Evolutionary conservation across 2,329 filamentous ascomycete species (phyloP).

Genomic region (Metarhizium album): DNA sequence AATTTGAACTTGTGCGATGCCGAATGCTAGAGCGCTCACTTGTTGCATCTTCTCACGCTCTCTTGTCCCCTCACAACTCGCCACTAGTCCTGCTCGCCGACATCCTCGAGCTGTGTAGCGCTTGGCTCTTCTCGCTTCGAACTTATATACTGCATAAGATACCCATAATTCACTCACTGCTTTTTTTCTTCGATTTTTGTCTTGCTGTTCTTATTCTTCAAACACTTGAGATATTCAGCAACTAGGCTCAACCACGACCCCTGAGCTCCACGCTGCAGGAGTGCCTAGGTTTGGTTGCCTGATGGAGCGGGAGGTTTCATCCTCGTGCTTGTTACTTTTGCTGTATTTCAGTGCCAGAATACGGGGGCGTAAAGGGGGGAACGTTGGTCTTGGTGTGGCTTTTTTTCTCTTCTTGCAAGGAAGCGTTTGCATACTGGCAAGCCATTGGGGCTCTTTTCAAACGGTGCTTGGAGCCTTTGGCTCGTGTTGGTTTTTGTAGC

Average conservation of each 20-base stretch:
- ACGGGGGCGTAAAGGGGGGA: not conserved
- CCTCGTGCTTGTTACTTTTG: not conserved
- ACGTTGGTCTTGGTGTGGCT: not conserved
- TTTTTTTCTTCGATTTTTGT: not conserved
- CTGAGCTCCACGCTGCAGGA: not conserved
- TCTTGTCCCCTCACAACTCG: not conserved
- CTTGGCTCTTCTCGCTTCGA: not conserved
- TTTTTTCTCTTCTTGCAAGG: not conserved
- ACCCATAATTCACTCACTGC: conserved; percentile 7
- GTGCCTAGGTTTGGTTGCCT: not conserved
- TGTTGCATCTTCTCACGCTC: not conserved
- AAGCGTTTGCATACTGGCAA: not conserved
- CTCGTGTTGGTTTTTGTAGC: not conserved
- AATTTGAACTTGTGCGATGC: not conserved
- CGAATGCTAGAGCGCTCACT: conserved; percentile 1
- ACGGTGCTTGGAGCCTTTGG: not conserved
- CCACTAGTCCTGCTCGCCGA: not conserved
- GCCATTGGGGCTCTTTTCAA: not conserved
- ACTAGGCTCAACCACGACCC: not conserved
- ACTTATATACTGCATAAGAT: conserved; percentile 14
- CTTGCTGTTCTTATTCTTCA: not conserved
- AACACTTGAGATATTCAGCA: not conserved
- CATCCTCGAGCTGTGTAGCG: not conserved
- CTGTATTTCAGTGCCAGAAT: not conserved
- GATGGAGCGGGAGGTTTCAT: not conserved